A percentile compares a stretch with the other conserved stretches of the same genome.
Evolutionary conservation across 805 yeast genomes (phyloP).

Genomic region (Schwanniomyces polymorphus): DNA sequence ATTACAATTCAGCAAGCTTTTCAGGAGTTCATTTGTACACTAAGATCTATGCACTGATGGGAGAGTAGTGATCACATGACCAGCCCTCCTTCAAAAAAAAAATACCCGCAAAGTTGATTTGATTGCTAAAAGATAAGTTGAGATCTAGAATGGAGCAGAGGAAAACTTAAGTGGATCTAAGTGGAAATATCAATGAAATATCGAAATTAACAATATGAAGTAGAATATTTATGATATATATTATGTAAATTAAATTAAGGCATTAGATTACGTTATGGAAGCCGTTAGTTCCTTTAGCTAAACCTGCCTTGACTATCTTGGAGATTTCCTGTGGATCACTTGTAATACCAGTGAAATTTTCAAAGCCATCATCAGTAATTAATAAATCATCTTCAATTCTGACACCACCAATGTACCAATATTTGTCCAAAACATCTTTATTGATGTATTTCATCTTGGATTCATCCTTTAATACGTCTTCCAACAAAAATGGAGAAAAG

Average conservation of each 20-base stretch:
- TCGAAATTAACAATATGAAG: too few relatives aligned
- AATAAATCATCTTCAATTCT: conserved; percentile 92
- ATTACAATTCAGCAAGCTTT: background rate
- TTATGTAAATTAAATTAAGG: background rate
- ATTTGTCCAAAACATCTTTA: conserved; percentile 64
- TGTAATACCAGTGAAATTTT: conserved; percentile 79
- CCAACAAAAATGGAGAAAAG: conserved; percentile 79
- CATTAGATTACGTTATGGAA: conserved; percentile 55
- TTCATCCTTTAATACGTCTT: conserved; percentile 54
- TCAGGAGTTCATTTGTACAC: background rate
- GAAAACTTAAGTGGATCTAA: background rate
- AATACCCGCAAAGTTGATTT: background rate
- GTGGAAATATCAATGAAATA: background rate
- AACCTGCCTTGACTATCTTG: conserved; percentile 70
- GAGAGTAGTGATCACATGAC: background rate
- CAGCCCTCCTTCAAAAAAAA: background rate
- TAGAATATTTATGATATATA: background rate
- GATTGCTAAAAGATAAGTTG: background rate
- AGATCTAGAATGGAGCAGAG: too few relatives aligned
- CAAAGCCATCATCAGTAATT: conserved; percentile 74
- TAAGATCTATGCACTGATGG: background rate
- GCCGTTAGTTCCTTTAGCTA: conserved; percentile 56
- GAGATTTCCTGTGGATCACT: conserved; percentile 84
- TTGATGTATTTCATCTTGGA: conserved; percentile 59
- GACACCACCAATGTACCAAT: conserved; percentile 93